Percentiles rank a stretch among this genome's conserved stretches.
These are phyloP conservation scores for Lactarius vividus DNA, from an alignment of 768 basidiomycete species.

Conservation along the genomic window DNA sequence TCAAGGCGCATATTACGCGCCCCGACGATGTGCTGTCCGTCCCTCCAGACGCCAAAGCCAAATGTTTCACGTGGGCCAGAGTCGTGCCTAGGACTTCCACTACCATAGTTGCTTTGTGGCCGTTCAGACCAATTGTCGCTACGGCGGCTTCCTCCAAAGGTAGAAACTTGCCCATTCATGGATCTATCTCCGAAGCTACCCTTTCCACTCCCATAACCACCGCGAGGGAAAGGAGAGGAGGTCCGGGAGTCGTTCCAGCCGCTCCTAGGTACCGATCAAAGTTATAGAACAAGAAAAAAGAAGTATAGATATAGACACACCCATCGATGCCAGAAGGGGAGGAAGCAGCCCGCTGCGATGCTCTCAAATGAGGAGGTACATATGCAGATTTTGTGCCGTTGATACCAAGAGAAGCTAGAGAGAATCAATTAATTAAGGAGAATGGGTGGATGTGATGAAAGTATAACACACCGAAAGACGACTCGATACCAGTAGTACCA, in stretches of 20 bases:
- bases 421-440: conserved; percentile 1
- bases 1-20: conserved; percentile 83
- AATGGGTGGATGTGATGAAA: conserved; percentile 3
- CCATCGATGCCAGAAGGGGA: conserved; percentile 46
- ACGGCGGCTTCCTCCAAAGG: conserved; percentile 43
- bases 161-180: conserved; percentile 37
- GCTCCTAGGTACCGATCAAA: conserved; percentile 43
- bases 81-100: conserved; percentile 38
- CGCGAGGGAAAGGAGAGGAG: conserved; percentile 53
- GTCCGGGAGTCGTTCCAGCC: conserved; percentile 74
- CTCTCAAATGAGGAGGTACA: conserved; percentile 87
- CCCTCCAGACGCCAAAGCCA: conserved; percentile 81
- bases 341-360: conserved; percentile 80
- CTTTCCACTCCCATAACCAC: conserved; percentile 39
- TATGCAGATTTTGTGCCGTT: conserved; percentile 71
- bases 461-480: conserved; percentile 51
- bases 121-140: conserved; percentile 38
- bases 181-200: conserved; percentile 45
- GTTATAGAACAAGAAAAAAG: neutral
- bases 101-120: conserved; percentile 40
- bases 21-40: conserved; percentile 85
- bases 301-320: conserved; percentile 39
- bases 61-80: conserved; percentile 49
- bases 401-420: conserved; percentile 70
- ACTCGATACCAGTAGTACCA: conserved; percentile 67